Percentiles rank a stretch among this genome's conserved stretches.
phyloP scores from a whole-genome alignment of 441 rosid genomes.

The Viola pubescens region DNA sequence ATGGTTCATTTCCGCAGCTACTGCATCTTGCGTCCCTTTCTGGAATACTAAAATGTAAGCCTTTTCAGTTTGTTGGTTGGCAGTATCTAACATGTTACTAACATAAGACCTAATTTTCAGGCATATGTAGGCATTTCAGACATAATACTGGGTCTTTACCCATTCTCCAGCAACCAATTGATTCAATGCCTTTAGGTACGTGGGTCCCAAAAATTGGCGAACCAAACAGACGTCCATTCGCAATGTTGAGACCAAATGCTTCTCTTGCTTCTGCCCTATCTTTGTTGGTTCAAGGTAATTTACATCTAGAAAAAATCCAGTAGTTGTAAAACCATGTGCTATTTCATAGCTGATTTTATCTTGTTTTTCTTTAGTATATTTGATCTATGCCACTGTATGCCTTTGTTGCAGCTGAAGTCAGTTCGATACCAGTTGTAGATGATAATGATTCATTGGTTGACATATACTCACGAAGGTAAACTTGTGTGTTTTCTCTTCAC shows the following conservation, averaged over 20 bases:
- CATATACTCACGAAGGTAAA: conserved; percentile 86
- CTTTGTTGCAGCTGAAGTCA: conserved; percentile 67
- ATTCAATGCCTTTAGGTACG: conserved; percentile 44
- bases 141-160: conserved; percentile 49
- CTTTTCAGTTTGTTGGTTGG: conserved; percentile 6
- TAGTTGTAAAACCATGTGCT: neutral
- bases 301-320: neutral
- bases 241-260: conserved; percentile 50
- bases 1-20: conserved; percentile 56
- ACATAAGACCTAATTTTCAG: conserved; percentile 28
- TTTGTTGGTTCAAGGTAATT: conserved; percentile 50
- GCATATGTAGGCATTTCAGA: conserved; percentile 57
- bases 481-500: neutral
- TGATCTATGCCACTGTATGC: neutral
- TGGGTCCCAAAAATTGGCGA: conserved; percentile 61
- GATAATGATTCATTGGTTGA: conserved; percentile 93
- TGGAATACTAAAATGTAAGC: conserved; percentile 57
- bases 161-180: conserved; percentile 43
- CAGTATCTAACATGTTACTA: conserved; percentile 12
- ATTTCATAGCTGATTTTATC: neutral
- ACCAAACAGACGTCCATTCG: conserved; percentile 39
- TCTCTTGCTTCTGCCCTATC: conserved; percentile 49
- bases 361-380: conserved; percentile 2
- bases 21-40: conserved; percentile 57
- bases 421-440: conserved; percentile 94